Evolutionary conservation across 257 asterid genomes (phyloP).

Genomic region (Catharanthus roseus): DNA sequence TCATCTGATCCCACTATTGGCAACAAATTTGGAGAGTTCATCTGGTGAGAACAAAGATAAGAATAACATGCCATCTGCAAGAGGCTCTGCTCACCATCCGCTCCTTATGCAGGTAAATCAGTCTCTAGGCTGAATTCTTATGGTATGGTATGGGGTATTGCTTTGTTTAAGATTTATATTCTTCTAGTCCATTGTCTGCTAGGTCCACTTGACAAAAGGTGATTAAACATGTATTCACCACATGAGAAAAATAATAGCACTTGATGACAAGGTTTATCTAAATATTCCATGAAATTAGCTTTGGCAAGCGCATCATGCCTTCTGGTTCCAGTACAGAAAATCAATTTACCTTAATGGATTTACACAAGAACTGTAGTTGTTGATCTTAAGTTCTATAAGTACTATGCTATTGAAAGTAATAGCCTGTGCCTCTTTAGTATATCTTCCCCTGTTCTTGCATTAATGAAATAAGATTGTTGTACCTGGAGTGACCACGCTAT

Average conservation of each 20-base stretch:
- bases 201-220: background rate
- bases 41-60: conserved; percentile 49
- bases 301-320: background rate
- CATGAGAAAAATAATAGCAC: background rate
- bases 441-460: background rate
- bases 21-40: conserved; percentile 50
- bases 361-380: background rate
- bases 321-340: background rate
- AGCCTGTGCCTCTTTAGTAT: background rate
- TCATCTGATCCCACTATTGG: conserved; percentile 84
- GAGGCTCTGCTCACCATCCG: conserved; percentile 72
- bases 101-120: conserved; percentile 70
- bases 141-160: background rate
- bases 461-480: background rate
- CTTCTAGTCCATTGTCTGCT: background rate
- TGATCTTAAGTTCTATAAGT: background rate
- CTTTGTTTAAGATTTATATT: background rate
- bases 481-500: background rate
- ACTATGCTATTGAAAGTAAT: background rate
- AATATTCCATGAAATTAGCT: background rate
- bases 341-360: background rate
- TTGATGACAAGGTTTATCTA: background rate
- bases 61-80: conserved; percentile 38
- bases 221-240: background rate
- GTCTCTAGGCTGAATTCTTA: background rate